Conservation (phyloP, 2,329 filamentous ascomycete genomes). For the Byssothecium circinans region DNA sequence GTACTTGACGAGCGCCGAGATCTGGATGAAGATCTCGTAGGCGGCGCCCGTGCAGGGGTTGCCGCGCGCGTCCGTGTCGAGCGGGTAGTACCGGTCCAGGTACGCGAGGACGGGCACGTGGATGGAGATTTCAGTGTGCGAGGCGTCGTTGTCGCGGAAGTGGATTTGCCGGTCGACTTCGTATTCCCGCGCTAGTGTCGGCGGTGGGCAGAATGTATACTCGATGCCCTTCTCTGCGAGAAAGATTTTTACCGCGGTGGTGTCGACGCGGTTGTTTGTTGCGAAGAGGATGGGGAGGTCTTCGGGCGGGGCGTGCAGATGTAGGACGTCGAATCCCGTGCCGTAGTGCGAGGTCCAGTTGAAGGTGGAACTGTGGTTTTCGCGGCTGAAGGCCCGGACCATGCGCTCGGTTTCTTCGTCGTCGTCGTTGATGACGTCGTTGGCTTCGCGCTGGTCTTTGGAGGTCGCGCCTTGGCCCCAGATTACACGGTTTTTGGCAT, state of each 20-base stretch:
- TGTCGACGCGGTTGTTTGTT: conserved; percentile 31
- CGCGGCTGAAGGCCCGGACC: conserved; percentile 77
- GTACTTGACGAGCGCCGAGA: conserved; percentile 16
- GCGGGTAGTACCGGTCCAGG: conserved; percentile 34
- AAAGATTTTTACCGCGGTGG: conserved; percentile 36
- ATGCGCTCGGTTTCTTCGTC: conserved; percentile 66
- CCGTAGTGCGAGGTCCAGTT: conserved; percentile 79
- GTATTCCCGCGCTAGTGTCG: conserved; percentile 19
- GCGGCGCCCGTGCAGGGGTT: conserved; percentile 20
- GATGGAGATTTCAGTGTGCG: conserved; percentile 36
- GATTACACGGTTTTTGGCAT: conserved; percentile 65
- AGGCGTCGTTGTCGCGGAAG: conserved; percentile 39
- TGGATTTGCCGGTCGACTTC: conserved; percentile 24
- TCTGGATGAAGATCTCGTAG: conserved; percentile 21
- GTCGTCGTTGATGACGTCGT: conserved; percentile 69
- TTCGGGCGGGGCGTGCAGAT: conserved; percentile 47
- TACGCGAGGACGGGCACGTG: conserved; percentile 35
- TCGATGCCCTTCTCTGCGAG: conserved; percentile 30
- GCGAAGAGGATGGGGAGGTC: conserved; percentile 45
- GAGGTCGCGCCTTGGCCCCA: conserved; percentile 88
- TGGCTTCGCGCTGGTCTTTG: conserved; percentile 65
- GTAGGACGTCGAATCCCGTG: conserved; percentile 78
- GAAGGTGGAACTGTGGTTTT: conserved; percentile 74
- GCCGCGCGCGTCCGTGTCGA: conserved; percentile 24
- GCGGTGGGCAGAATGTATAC: conserved; percentile 20